Evolutionary conservation across 2,329 filamentous ascomycete genomes (phyloP).

Genomic region (Penicillium palitans): DNA sequence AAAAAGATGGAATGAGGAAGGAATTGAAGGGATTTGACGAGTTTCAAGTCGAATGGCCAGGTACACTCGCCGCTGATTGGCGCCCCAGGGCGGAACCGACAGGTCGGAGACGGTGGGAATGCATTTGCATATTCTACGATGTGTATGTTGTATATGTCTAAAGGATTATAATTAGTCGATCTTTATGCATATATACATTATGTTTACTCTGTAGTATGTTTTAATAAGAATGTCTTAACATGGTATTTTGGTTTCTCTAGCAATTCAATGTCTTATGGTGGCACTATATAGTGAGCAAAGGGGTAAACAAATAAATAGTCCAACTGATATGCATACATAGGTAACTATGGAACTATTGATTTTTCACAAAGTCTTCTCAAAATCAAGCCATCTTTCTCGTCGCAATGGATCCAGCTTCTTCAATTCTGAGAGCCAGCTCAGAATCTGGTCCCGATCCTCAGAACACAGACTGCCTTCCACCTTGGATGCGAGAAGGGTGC

Average conservation of each 20-base stretch:
- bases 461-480: conserved; percentile 49
- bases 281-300: neutral
- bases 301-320: conserved; percentile 11
- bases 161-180: neutral
- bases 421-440: conserved; percentile 64
- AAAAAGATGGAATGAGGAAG: conserved; percentile 13
- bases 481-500: conserved; percentile 60
- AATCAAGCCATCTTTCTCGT: conserved; percentile 71
- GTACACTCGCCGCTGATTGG: conserved; percentile 25
- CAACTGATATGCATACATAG: neutral
- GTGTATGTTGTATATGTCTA: neutral
- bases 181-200: neutral
- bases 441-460: conserved; percentile 50
- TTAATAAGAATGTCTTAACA: neutral
- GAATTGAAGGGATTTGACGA: conserved; percentile 18
- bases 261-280: neutral
- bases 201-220: neutral
- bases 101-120: conserved; percentile 21
- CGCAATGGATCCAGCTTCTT: conserved; percentile 72
- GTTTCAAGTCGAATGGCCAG: conserved; percentile 21
- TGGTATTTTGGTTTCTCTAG: neutral
- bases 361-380: conserved; percentile 53
- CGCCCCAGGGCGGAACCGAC: conserved; percentile 14
- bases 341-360: neutral
- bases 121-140: neutral